phyloP scores from a whole-genome alignment of 371 early-diverging fungal species.

The Circinella minor region DNA sequence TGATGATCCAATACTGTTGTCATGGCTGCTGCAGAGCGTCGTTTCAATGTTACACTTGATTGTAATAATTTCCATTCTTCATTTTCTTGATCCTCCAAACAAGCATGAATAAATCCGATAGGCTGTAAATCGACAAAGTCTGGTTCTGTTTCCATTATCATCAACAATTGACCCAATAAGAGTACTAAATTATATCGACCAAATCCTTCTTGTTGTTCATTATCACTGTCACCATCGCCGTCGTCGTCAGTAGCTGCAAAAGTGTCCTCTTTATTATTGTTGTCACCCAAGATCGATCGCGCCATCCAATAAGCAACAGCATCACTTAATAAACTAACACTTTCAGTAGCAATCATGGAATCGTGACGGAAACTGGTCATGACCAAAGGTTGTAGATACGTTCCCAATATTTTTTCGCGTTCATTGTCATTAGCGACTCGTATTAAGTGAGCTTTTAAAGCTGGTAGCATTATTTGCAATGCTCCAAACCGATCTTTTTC shows the following conservation, averaged over 20 bases:
- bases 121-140: constrained; percentile 55
- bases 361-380: constrained; percentile 38
- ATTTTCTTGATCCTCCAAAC: constrained; percentile 14
- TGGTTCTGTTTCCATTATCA: constrained; percentile 41
- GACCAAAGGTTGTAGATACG: constrained; percentile 35
- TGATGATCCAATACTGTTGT: constrained; percentile 13
- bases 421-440: constrained; percentile 22
- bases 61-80: constrained; percentile 24
- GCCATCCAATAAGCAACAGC: constrained; percentile 36
- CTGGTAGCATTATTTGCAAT: constrained; percentile 46
- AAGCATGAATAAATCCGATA: constrained; percentile 26
- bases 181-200: constrained; percentile 20
- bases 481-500: constrained; percentile 49
- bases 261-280: constrained; percentile 11
- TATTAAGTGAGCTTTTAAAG: constrained; percentile 39
- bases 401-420: constrained; percentile 27
- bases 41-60: not conserved
- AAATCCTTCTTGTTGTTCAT: constrained; percentile 20
- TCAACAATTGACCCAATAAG: constrained; percentile 34
- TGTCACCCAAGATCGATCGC: constrained; percentile 20
- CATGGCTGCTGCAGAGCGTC: not conserved
- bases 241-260: not conserved
- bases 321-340: constrained; percentile 33
- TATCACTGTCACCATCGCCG: not conserved
- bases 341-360: constrained; percentile 46